A percentile compares a stretch with the other conserved stretches of the same genome.
These are phyloP conservation scores for Paralagenidium karlingii DNA, from an alignment of 352 stramenopile species.

Conservation along the genomic window DNA sequence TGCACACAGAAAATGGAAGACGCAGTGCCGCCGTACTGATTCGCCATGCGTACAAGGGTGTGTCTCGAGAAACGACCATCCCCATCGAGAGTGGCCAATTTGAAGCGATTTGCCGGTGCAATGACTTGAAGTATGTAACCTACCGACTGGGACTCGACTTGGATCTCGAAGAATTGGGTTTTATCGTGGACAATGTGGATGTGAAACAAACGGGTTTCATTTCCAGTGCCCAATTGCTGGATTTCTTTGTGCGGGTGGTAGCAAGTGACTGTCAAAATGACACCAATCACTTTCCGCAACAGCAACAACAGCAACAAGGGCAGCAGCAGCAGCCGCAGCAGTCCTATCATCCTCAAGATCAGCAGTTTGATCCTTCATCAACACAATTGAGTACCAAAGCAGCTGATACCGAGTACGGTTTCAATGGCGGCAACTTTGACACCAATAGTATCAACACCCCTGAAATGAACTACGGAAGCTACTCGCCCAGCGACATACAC, in stretches of 20 bases:
- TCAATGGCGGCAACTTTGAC: no score
- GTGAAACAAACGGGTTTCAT: constrained; percentile 38
- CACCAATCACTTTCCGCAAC: no score
- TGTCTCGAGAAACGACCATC: constrained; percentile 52
- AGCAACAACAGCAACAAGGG: no score
- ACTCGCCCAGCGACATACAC: no score
- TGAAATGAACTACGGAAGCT: no score
- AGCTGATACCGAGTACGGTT: no score
- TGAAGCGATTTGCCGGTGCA: constrained; percentile 42
- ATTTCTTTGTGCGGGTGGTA: constrained; percentile 38
- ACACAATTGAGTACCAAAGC: no score
- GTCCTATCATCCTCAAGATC: no score
- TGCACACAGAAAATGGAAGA: constrained; percentile 29
- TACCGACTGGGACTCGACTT: constrained; percentile 55
- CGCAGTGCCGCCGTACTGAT: constrained; percentile 56
- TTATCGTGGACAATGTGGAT: constrained; percentile 33
- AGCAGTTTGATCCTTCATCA: no score
- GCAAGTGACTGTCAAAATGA: no score
- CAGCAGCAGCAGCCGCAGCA: no score
- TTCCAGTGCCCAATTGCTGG: constrained; percentile 36
- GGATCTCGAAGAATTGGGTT: constrained; percentile 44
- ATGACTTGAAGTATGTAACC: constrained; percentile 61
- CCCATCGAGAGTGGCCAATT: constrained; percentile 55
- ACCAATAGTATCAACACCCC: no score
- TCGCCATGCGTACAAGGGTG: constrained; percentile 59